Base-by-base conservation (phyloP, 305 asterid genomes). In the Fraxinus angustifolia region DNA sequence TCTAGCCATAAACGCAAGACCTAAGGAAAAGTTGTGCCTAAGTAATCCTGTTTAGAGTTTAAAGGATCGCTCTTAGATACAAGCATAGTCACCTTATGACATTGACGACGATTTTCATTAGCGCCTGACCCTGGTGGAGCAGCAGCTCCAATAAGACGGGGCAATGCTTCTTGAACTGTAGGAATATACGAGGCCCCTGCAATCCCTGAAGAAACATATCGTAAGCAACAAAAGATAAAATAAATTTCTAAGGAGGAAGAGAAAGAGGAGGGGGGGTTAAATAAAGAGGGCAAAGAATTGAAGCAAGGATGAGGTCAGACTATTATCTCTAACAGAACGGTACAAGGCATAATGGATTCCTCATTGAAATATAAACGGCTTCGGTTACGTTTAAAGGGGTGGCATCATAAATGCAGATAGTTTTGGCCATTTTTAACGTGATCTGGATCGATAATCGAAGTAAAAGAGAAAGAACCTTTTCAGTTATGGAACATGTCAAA, bases 31-130 rank as follows among this genome's bases (percentile, higher is more conserved):
- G 78, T 82, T 30, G 70, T 82, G 78, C 77, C 73, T 85, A 62
- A 81, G 82, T 80, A 58, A 83, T 11, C 26, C 73, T 50, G 56
- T 75, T 79, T 78, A 71, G 80, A 68, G 75, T 72, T 56, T 10
- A 71, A 79, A 45, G 34, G 56, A 31, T 73, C 79, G 48, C 38
- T 74, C 74, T 31, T n/a, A 82, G 56, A 56, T 30, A 40, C 60
- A 38, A 79, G 30, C 75, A 40, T 56, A 75, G 79, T 88, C 88
- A 94, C 98, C 97, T 95, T 95, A 72, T 86, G 95, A 84, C 97
- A 93, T 82, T 93, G 98, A 71, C 97, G 98, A 16, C 98, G 98
- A 80, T 95, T 95, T 84, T 95, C 98, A 83, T 90, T 91, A 70
- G 97, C 97, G 79, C 91, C 89, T 34, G 93, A 82, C 73, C 97